Percentiles rank a stretch among this genome's conserved stretches.
Conservation (phyloP, 257 asterid genomes). For the Ballota nigra region DNA sequence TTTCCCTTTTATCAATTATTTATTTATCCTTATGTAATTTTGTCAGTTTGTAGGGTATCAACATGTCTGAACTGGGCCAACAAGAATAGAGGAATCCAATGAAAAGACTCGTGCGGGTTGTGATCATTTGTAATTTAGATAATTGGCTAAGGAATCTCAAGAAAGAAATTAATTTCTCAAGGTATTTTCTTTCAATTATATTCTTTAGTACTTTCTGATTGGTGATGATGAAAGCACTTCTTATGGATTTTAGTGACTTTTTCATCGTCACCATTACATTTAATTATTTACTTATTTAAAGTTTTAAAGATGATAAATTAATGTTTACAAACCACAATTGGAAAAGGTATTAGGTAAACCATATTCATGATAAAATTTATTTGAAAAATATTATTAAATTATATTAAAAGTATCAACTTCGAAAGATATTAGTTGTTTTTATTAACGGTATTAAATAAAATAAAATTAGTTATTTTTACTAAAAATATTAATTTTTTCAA, state of each 20-base stretch:
- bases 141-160: slow-evolving; percentile 28
- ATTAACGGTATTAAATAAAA: too few relatives aligned
- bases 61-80: slow-evolving; percentile 41
- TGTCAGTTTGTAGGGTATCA: slow-evolving; percentile 54
- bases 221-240: slow-evolving; percentile 17
- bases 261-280: background rate
- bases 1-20: background rate
- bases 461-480: too few relatives aligned
- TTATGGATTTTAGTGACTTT: slow-evolving; percentile 7
- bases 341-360: too few relatives aligned
- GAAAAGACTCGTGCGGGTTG: slow-evolving; percentile 53
- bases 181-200: slow-evolving; percentile 7
- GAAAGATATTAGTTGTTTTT: too few relatives aligned
- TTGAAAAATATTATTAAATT: too few relatives aligned
- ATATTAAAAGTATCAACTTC: too few relatives aligned
- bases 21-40: background rate
- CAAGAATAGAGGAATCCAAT: slow-evolving; percentile 63
- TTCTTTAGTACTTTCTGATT: slow-evolving; percentile 20
- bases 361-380: too few relatives aligned
- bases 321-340: too few relatives aligned
- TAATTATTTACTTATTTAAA: background rate
- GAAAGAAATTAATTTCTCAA: slow-evolving; percentile 15
- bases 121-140: slow-evolving; percentile 19
- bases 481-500: too few relatives aligned
- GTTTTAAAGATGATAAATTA: background rate